Base-by-base conservation (phyloP, 2,329 filamentous ascomycete genomes). In the Scolecobasidium constrictum region DNA sequence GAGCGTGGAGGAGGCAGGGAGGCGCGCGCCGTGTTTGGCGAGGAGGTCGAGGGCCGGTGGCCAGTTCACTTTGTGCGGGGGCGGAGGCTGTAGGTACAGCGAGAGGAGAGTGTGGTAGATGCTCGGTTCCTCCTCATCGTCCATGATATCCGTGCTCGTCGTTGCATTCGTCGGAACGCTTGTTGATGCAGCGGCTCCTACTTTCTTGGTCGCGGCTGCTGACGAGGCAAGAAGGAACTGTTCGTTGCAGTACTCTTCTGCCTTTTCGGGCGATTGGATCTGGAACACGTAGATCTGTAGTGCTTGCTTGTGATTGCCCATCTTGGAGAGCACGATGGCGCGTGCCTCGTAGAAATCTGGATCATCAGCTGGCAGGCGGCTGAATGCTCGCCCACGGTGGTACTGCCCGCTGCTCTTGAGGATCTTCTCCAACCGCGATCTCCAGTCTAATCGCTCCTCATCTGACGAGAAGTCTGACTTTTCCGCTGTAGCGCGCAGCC, bases 241-340 rank as follows among this genome's bases (percentile, higher is more conserved):
- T 47, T 79, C 80, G 62, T 95, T 95, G 67, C 92, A 96, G 64
- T 98, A 94, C 81, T 94, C 86, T 73, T 98, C 92, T 22, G 92
- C 92, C 62, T 94, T 96, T 11, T 67, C 68, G 48, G 85, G 90
- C 59, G 94, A 82, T 51, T 83, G 69, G 60, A 98, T 76, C 60
- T 90, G 92, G 65, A 95, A 98, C 20, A 96, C 90, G 58, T 94
- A 98, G 41, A 98, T 94, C 57, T 92, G 83, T n/a, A 98, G 67
- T 0, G 92, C 92, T 62, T 96, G 87, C 57, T 86, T 88, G 64
- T 98, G 88, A 53, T 90, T 83, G 5, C 86, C 86, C 85, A 96
- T 94, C 52, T 92, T 93, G 61, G 86, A 87, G 31, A 96, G 75
- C 16, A 96, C 81, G 35, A 96, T 81, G 5, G 92, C 92, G 47